Conservation (phyloP, 2,329 filamentous ascomycete genomes). For the Aspergillus calidoustus region DNA sequence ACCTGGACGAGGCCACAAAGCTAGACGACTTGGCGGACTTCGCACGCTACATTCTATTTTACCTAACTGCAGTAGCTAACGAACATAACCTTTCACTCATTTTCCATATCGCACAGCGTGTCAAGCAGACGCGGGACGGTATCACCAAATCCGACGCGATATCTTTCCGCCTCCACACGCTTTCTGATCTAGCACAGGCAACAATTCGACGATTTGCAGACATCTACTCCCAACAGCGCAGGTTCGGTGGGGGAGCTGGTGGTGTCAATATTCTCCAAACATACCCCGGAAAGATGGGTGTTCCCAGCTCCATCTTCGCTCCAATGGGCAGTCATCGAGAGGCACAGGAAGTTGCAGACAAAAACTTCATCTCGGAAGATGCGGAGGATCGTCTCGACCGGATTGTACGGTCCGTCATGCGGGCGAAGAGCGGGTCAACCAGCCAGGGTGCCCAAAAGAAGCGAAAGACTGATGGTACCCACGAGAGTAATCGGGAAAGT, state of each 20-base stretch:
- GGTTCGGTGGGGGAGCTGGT: slow-evolving; percentile 45
- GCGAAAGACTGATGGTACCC: slow-evolving; percentile 44
- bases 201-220: slow-evolving; percentile 87
- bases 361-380: slow-evolving; percentile 78
- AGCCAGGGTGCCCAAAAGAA: slow-evolving; percentile 41
- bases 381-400: slow-evolving; percentile 77
- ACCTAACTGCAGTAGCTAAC: slow-evolving; percentile 78
- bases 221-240: slow-evolving; percentile 71
- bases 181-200: slow-evolving; percentile 84
- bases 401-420: slow-evolving; percentile 71
- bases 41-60: slow-evolving; percentile 87
- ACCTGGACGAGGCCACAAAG: slow-evolving; percentile 49
- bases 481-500: slow-evolving; percentile 31
- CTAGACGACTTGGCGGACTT: slow-evolving; percentile 73
- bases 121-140: slow-evolving; percentile 86
- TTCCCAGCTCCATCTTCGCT: slow-evolving; percentile 79
- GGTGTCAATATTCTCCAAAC: slow-evolving; percentile 69
- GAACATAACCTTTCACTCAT: slow-evolving; percentile 88
- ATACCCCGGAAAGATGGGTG: slow-evolving; percentile 77
- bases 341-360: slow-evolving; percentile 84
- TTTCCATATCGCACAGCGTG: slow-evolving; percentile 87
- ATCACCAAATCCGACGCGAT: slow-evolving; percentile 61
- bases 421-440: slow-evolving; percentile 54
- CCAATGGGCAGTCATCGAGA: slow-evolving; percentile 75
- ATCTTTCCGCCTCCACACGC: slow-evolving; percentile 69